phyloP scores from a whole-genome alignment of 2,329 filamentous ascomycete genomes.

The Cladorrhinum sp. region DNA sequence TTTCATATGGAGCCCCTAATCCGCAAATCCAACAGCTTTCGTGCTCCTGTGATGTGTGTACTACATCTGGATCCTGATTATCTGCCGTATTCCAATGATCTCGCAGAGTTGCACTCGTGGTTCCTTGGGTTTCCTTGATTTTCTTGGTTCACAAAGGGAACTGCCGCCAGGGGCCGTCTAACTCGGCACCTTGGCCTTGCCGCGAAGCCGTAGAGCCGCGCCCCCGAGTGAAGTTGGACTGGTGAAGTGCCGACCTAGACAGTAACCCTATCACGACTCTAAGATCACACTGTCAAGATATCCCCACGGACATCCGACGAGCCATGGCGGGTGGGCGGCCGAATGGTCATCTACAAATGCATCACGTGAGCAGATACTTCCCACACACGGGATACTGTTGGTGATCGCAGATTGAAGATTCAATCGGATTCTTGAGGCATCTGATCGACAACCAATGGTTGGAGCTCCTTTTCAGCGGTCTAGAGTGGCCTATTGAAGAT shows the following conservation, averaged over 20 bases:
- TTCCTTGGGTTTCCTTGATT: not conserved
- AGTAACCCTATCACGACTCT: not conserved
- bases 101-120: not conserved
- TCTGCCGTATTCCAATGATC: not conserved
- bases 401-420: not conserved
- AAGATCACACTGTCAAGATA: not conserved
- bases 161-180: not conserved
- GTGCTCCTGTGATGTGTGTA: no score
- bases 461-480: not conserved
- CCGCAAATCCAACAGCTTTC: no score
- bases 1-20: no score
- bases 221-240: not conserved
- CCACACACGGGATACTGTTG: not conserved
- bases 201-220: constrained; percentile 1
- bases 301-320: constrained; percentile 20
- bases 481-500: not conserved
- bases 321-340: not conserved
- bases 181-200: not conserved
- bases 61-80: not conserved
- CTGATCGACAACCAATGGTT: not conserved
- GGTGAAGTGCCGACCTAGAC: constrained; percentile 6
- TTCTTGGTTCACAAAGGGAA: not conserved
- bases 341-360: not conserved
- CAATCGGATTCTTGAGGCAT: not conserved
- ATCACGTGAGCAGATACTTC: not conserved